Evolutionary conservation across 1,139 yeast genomes (phyloP).

Genomic region (Taiozyma sp.): DNA sequence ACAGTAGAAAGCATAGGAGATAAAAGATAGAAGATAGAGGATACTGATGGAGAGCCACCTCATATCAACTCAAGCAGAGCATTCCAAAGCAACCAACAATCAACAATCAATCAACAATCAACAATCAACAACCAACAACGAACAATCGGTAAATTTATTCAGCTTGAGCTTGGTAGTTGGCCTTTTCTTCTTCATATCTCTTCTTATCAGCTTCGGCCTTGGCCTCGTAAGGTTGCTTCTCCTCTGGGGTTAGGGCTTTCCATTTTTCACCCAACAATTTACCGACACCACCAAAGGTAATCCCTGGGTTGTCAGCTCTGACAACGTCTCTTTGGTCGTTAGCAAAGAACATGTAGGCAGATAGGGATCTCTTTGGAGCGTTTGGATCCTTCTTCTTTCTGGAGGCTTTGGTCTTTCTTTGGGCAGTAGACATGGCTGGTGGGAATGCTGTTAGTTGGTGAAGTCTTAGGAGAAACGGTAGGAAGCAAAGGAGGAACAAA

Average conservation of each 20-base stretch:
- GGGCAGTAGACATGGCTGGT: conserved; percentile 32
- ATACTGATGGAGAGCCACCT: not conserved
- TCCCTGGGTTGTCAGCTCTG: conserved; percentile 92
- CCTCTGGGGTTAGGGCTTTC: conserved; percentile 83
- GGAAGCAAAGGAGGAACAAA: not conserved
- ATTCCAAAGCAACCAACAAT: too few relatives aligned
- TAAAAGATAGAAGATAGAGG: too few relatives aligned
- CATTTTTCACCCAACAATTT: conserved; percentile 92
- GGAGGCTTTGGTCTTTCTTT: conserved; percentile 28
- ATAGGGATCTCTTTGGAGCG: conserved; percentile 97
- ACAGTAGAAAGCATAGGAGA: not conserved
- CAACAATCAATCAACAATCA: not conserved
- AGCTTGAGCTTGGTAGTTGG: conserved; percentile 58
- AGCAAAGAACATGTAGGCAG: conserved; percentile 99
- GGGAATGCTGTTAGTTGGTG: conserved; percentile 1
- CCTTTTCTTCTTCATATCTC: conserved; percentile 95
- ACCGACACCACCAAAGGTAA: conserved; percentile 89
- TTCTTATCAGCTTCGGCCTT: conserved; percentile 95
- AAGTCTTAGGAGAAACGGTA: not conserved
- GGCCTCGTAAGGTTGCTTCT: conserved; percentile 83
- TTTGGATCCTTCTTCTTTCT: conserved; percentile 65
- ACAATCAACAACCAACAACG: not conserved
- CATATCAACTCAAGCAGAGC: too few relatives aligned
- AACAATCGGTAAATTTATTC: conserved; percentile 1
- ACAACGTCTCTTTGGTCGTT: conserved; percentile 95